Conservation (phyloP, 2,329 filamentous ascomycete species). For the Aspergillus intermedius region DNA sequence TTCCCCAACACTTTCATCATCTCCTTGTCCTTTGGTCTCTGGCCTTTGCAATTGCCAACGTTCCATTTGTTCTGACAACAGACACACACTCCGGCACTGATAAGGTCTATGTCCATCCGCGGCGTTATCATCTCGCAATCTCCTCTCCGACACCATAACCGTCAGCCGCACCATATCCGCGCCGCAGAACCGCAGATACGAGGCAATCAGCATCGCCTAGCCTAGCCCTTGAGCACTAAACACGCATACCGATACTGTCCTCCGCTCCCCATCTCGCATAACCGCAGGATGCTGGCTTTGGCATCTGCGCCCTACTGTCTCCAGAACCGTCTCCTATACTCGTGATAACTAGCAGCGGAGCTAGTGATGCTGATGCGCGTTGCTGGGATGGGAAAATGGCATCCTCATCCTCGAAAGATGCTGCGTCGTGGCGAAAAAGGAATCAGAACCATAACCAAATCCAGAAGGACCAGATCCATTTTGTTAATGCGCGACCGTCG, state of each 20-base stretch:
- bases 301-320: conserved; percentile 2
- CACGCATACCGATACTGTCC: neutral
- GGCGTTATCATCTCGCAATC: too few species aligned
- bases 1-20: too few species aligned
- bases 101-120: too few species aligned
- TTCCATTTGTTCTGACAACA: too few species aligned
- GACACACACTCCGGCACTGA: too few species aligned
- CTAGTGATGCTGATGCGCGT: neutral
- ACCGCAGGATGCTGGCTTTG: conserved; percentile 17
- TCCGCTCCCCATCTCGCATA: neutral
- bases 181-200: too few species aligned
- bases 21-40: too few species aligned
- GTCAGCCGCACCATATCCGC: too few species aligned
- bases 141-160: too few species aligned
- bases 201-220: too few species aligned
- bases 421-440: conserved; percentile 5
- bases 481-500: conserved; percentile 28
- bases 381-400: conserved; percentile 1
- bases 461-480: conserved; percentile 22
- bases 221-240: too few species aligned
- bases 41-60: too few species aligned
- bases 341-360: neutral
- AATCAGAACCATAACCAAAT: neutral
- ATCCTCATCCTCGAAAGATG: conserved; percentile 5
- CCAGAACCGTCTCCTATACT: neutral